Evolutionary conservation across 768 basidiomycete species (phyloP).

Genomic region (Suillus fuscotomentosus): DNA sequence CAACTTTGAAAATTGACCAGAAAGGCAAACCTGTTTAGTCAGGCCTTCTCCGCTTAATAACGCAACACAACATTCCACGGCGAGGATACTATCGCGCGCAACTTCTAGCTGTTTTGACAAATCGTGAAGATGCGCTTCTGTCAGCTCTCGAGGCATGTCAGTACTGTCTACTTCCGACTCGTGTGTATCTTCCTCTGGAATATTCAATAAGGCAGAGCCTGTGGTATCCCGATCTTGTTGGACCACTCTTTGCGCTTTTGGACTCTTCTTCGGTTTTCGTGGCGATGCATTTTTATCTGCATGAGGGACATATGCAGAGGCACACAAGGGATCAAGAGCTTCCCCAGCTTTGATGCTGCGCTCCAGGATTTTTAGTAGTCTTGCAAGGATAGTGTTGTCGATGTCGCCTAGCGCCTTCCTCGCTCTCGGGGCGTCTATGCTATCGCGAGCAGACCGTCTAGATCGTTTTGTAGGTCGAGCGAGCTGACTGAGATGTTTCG

Average conservation of each 20-base stretch:
- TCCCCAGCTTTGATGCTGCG: conserved; percentile 76
- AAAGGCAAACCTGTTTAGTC: conserved; percentile 72
- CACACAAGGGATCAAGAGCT: conserved; percentile 68
- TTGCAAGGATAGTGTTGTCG: conserved; percentile 57
- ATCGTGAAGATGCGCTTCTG: conserved; percentile 50
- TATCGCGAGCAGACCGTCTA: conserved; percentile 42
- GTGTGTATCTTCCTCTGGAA: conserved; percentile 4
- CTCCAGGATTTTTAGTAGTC: conserved; percentile 76
- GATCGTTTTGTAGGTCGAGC: conserved; percentile 68
- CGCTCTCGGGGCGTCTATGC: conserved; percentile 42
- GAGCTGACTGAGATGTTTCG: conserved; percentile 65
- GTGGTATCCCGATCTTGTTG: background rate
- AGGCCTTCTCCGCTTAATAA: conserved; percentile 76
- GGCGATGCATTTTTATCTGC: conserved; percentile 34
- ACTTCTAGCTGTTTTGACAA: conserved; percentile 54
- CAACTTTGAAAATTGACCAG: background rate
- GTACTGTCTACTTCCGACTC: conserved; percentile 5
- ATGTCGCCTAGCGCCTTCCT: conserved; percentile 67
- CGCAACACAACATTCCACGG: conserved; percentile 81
- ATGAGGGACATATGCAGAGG: conserved; percentile 21
- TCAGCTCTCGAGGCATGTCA: conserved; percentile 26
- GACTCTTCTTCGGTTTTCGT: conserved; percentile 46
- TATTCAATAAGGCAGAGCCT: background rate
- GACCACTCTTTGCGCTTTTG: conserved; percentile 25
- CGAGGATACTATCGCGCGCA: conserved; percentile 72